Evolutionary conservation across 345 rosid species (phyloP).

Genomic region (Iberis pinnata): DNA sequence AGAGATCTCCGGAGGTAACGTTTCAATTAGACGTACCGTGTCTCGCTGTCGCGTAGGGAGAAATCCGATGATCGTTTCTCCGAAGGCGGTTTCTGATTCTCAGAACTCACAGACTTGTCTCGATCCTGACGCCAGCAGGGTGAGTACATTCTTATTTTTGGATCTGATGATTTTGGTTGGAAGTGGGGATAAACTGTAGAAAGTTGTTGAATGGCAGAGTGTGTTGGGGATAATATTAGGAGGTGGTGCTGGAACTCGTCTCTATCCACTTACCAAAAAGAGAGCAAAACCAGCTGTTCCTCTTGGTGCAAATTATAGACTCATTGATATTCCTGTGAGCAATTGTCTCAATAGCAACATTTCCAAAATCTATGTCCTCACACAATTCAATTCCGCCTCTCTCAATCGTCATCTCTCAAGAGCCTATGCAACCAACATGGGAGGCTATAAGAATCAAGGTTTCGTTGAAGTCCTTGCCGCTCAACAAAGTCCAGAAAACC

Average conservation of each 20-base stretch:
- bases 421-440: slow-evolving; percentile 93
- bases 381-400: slow-evolving; percentile 93
- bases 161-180: neutral
- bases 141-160: slow-evolving; percentile 27
- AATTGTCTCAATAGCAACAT: slow-evolving; percentile 86
- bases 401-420: slow-evolving; percentile 87
- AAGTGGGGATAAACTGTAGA: neutral
- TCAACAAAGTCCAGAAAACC: slow-evolving; percentile 96
- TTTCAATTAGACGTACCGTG: slow-evolving; percentile 13
- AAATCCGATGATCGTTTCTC: slow-evolving; percentile 48
- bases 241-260: slow-evolving; percentile 96
- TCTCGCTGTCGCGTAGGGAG: slow-evolving; percentile 17
- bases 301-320: slow-evolving; percentile 87
- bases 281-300: slow-evolving; percentile 98
- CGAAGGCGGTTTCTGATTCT: slow-evolving; percentile 88
- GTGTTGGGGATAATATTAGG: slow-evolving; percentile 88
- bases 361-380: slow-evolving; percentile 84
- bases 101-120: slow-evolving; percentile 86
- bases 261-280: slow-evolving; percentile 90
- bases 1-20: slow-evolving; percentile 41
- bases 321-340: slow-evolving; percentile 93
- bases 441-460: slow-evolving; percentile 93
- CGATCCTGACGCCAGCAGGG: slow-evolving; percentile 96
- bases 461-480: slow-evolving; percentile 98
- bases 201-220: slow-evolving; percentile 47